Conservation (phyloP, 192 early-diverging fungal species). For the Coemansia sp. region DNA sequence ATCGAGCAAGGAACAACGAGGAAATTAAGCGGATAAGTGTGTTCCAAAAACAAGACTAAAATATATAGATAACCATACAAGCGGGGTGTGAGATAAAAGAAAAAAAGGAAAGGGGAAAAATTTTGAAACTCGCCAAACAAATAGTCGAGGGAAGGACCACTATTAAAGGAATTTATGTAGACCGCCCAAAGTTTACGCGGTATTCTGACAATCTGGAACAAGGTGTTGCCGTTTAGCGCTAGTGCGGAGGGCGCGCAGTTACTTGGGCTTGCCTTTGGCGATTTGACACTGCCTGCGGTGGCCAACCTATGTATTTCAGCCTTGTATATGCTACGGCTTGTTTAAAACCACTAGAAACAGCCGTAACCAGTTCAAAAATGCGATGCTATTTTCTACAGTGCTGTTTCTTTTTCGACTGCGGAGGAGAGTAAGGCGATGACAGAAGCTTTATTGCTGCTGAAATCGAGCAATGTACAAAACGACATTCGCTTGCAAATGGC, state of each 20-base stretch:
- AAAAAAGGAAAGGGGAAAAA: neutral
- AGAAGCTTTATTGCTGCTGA: neutral
- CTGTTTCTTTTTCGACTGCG: neutral
- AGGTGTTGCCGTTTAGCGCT: neutral
- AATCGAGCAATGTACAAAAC: neutral
- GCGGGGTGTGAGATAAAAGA: neutral
- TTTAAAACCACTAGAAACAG: slow-evolving; percentile 6
- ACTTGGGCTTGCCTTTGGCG: neutral
- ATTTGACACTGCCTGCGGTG: neutral
- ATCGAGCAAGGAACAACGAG: slow-evolving; percentile 6
- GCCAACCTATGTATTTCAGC: neutral
- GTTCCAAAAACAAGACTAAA: slow-evolving; percentile 5
- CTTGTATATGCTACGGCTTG: neutral
- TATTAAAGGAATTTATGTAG: neutral
- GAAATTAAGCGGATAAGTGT: slow-evolving; percentile 2
- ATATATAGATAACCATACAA: slow-evolving; percentile 1
- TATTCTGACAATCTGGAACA: neutral
- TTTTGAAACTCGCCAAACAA: slow-evolving; percentile 2
- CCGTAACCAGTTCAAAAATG: neutral
- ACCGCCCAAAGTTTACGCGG: neutral
- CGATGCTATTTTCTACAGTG: neutral
- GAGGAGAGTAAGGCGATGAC: neutral
- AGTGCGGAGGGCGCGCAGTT: neutral
- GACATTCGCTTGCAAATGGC: neutral
- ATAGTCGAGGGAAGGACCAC: neutral